Conservation (phyloP, 2,329 filamentous ascomycete genomes). For the Orbilia brochopaga region DNA sequence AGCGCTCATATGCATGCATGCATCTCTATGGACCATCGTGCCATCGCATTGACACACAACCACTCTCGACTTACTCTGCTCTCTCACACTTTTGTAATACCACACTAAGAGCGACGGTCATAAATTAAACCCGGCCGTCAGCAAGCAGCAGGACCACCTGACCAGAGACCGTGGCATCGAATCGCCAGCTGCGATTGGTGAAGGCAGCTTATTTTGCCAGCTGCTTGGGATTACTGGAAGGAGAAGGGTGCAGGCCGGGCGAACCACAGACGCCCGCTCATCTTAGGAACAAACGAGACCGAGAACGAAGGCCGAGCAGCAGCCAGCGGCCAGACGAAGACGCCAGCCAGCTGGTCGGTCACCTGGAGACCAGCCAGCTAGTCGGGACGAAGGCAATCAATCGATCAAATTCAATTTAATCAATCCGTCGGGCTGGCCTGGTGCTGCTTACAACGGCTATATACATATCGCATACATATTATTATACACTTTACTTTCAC, state of each 20-base stretch:
- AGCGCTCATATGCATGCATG: too few species aligned
- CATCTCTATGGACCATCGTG: too few species aligned
- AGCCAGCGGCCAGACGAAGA: not conserved
- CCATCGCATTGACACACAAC: too few species aligned
- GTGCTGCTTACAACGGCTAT: too few species aligned
- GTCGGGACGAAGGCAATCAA: not conserved
- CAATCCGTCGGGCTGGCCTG: too few species aligned
- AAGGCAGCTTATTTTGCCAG: constrained; percentile 13
- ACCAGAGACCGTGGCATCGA: constrained; percentile 22
- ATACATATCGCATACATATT: too few species aligned
- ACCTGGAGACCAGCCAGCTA: too few species aligned
- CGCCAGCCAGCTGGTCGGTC: not conserved
- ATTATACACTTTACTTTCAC: too few species aligned
- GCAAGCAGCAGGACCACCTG: constrained; percentile 29
- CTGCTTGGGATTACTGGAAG: constrained; percentile 49
- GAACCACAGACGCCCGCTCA: constrained; percentile 39
- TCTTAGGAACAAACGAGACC: constrained; percentile 26
- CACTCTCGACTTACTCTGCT: too few species aligned
- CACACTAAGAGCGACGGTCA: too few species aligned
- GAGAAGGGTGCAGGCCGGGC: constrained; percentile 32
- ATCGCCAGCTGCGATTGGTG: constrained; percentile 45
- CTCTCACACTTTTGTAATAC: too few species aligned
- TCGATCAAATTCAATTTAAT: too few species aligned
- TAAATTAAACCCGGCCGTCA: constrained; percentile 14
- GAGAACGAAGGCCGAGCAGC: not conserved